Evolutionary conservation across 2,329 filamentous ascomycete species (phyloP), one percentile per base, ranked within the genome.

Genomic region (Ramichloridium luteum): DNA sequence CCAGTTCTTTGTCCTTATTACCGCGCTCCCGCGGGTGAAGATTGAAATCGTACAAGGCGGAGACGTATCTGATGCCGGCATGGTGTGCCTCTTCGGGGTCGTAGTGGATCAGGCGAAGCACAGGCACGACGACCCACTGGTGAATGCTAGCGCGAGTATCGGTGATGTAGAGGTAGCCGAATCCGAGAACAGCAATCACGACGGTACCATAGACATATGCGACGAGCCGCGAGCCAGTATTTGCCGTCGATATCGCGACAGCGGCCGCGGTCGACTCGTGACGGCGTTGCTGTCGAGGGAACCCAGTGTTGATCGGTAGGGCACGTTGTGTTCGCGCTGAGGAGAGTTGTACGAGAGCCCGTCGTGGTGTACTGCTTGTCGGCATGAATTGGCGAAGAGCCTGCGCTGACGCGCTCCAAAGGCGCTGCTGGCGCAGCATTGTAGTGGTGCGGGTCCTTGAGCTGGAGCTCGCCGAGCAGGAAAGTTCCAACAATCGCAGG

Each of bases 31-130:
- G 72, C 3, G 84, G 81, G 53, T 94, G 72, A 17, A 96, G 58
- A 18, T 78, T 77, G 32, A 88, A 69, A 27, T 67, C 64, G 58
- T 90, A 80, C 12, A 93, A 67, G 1, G 63, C 60, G 58, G 81
- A 80, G 49, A 98, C 62, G 5, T 74, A 65, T 22, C 67, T 61
- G 3, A 82, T 84, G 30, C 82, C 81, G 13, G 69, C 65, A 50
- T 92, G 78, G 55, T 98, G 90, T n/a, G 88, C 90, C 23, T 93
- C 84, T 57, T 98, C 90, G 36, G 80, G 80, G 47, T 90, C 81
- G 4, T 77, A 68, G 55, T 73, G 79, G 36, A 81, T 36, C 31
- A 67, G 58, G 30, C 82, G 76, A 4, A 90, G 52, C 12, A 75
- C 51, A 0, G 70, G 80, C 2, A 80, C 59, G 12, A 67, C 55